Conservation (phyloP, 495 filamentous ascomycete genomes). For the Hypoxylon fragiforme region DNA sequence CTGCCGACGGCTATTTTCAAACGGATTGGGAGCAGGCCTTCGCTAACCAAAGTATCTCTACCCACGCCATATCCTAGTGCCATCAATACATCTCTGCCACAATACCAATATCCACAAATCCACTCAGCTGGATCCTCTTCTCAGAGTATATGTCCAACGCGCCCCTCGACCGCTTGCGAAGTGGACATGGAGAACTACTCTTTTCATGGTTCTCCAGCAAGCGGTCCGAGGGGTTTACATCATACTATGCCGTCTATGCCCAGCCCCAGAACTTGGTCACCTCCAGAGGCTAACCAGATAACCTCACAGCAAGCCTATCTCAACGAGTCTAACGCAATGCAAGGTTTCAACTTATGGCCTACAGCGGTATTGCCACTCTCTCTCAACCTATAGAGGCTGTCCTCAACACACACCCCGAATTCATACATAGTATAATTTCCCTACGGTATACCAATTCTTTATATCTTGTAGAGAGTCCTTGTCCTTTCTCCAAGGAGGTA, state of each 20-base stretch:
- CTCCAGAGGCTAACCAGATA: conserved; percentile 7
- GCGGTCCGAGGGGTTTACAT: background rate
- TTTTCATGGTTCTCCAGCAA: conserved; percentile 24
- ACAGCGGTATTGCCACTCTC: no score
- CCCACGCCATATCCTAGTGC: conserved; percentile 1
- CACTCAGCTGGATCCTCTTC: conserved; percentile 16
- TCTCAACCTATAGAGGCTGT: no score
- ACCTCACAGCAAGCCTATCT: background rate
- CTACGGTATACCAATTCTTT: no score
- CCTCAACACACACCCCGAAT: no score
- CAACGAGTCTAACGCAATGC: conserved; percentile 5
- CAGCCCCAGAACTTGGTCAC: conserved; percentile 22
- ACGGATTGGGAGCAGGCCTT: no score
- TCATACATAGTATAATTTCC: no score
- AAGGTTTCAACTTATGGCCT: conserved; percentile 6
- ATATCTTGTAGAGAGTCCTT: no score
- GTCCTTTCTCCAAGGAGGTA: no score
- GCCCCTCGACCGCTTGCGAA: conserved; percentile 30
- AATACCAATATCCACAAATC: conserved; percentile 6
- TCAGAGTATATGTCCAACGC: conserved; percentile 22
- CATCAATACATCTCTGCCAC: conserved; percentile 18
- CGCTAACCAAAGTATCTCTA: no score
- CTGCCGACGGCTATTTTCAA: no score
- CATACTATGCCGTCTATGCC: conserved; percentile 1
- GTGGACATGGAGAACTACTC: conserved; percentile 23